These are phyloP conservation scores for Dimocarpus longan DNA, from an alignment of 345 rosid genomes.

Conservation along the genomic window DNA sequence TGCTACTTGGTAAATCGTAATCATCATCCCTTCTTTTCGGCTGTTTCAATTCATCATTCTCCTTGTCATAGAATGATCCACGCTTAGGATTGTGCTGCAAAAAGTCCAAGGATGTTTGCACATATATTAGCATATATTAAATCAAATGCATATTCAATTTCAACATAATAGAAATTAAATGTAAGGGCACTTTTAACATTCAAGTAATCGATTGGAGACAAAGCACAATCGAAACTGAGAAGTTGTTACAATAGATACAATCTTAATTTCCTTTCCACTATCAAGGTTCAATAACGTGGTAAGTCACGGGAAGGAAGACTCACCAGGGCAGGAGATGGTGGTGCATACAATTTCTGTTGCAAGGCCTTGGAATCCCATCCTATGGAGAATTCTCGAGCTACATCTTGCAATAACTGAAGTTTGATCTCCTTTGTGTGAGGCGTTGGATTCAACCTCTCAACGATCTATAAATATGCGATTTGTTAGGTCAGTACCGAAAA, in stretches of 20 bases:
- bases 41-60: slow-evolving; percentile 23
- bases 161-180: too few species aligned
- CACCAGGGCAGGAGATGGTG: slow-evolving; percentile 35
- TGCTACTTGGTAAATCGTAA: slow-evolving; percentile 31
- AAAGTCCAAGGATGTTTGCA: background rate
- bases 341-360: slow-evolving; percentile 56
- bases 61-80: slow-evolving; percentile 1
- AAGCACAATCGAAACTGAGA: background rate
- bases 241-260: too few species aligned
- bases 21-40: slow-evolving; percentile 21
- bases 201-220: background rate
- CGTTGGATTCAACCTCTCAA: slow-evolving; percentile 46
- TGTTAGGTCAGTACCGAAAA: slow-evolving; percentile 7
- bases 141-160: background rate
- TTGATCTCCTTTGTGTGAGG: slow-evolving; percentile 62
- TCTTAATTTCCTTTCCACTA: too few species aligned
- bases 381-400: slow-evolving; percentile 59
- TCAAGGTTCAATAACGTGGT: too few species aligned
- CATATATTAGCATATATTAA: background rate
- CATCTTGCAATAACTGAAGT: slow-evolving; percentile 55
- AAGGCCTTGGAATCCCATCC: slow-evolving; percentile 71
- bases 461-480: slow-evolving; percentile 43
- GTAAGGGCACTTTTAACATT: background rate
- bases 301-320: slow-evolving; percentile 20
- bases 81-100: slow-evolving; percentile 30